Percentiles rank a stretch among this genome's conserved stretches.
Conservation (phyloP, 768 basidiomycete genomes). For the Tylopilus rubrobrunneus region DNA sequence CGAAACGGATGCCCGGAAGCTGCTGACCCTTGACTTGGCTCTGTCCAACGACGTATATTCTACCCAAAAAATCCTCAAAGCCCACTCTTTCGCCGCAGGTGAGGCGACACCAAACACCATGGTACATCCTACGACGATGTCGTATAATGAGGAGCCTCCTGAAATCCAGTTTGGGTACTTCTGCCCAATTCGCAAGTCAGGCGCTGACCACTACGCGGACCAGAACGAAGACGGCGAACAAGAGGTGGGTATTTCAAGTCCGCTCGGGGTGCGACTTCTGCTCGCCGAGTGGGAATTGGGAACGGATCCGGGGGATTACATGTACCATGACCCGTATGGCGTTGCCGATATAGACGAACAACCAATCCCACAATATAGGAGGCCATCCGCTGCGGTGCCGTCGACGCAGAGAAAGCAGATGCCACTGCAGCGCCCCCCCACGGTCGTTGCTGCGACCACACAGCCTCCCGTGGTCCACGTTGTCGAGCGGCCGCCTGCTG, state of each 20-base stretch:
- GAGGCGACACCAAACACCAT: conserved; percentile 8
- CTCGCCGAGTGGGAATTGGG: conserved; percentile 68
- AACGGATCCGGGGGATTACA: conserved; percentile 44
- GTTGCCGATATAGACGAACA: conserved; percentile 20
- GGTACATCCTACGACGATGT: conserved; percentile 36
- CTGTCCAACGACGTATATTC: conserved; percentile 60
- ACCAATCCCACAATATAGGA: conserved; percentile 14
- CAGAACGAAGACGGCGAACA: conserved; percentile 14
- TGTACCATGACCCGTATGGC: conserved; percentile 55
- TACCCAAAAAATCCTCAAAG: conserved; percentile 35
- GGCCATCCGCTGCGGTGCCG: not conserved
- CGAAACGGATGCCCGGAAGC: conserved; percentile 55
- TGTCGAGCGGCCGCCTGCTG: conserved; percentile 1
- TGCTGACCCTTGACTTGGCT: conserved; percentile 59
- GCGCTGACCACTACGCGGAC: conserved; percentile 27
- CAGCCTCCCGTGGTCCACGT: conserved; percentile 17
- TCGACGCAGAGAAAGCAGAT: conserved; percentile 21
- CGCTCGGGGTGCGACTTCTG: conserved; percentile 58
- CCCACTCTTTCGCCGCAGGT: not conserved
- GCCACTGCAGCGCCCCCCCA: conserved; percentile 35
- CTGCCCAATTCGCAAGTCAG: conserved; percentile 40
- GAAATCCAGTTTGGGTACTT: conserved; percentile 60
- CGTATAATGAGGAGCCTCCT: conserved; percentile 54
- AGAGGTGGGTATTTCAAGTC: conserved; percentile 28
- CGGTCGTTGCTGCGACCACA: conserved; percentile 32